phyloP scores from a whole-genome alignment of 2,329 filamentous ascomycete species.

The Fusarium nematophilum region DNA sequence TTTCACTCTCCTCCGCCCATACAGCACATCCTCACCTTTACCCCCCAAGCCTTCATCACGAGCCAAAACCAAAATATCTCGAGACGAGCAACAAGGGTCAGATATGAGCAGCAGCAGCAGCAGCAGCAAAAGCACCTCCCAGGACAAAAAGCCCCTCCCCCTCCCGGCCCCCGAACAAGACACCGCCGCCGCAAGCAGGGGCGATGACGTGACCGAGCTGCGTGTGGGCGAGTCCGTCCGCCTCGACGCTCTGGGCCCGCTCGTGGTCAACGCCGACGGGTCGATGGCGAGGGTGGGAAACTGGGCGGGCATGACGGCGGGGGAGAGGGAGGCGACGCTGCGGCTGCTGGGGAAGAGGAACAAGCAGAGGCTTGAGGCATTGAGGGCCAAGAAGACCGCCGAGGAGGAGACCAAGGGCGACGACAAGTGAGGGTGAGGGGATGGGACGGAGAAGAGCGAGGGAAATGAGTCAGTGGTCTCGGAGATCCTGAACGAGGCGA shows the following conservation, averaged over 20 bases:
- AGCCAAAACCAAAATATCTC: too few relatives aligned
- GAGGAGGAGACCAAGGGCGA: conserved; percentile 20
- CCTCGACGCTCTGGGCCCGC: conserved; percentile 76
- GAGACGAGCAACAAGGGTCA: too few relatives aligned
- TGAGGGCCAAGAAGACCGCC: conserved; percentile 49
- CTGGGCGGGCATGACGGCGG: conserved; percentile 77
- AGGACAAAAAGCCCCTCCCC: conserved; percentile 14
- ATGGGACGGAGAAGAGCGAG: background rate
- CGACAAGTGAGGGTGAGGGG: background rate
- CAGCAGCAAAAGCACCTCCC: conserved; percentile 1
- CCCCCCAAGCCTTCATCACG: conserved; percentile 15
- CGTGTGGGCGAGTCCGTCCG: conserved; percentile 56
- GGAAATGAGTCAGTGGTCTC: background rate
- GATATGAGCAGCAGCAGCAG: conserved; percentile 18
- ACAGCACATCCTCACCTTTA: conserved; percentile 4
- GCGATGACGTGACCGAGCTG: conserved; percentile 39
- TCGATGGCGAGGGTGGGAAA: conserved; percentile 77
- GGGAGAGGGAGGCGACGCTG: conserved; percentile 75
- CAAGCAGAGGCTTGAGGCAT: conserved; percentile 66
- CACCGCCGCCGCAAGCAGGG: conserved; percentile 21
- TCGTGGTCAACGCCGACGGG: conserved; percentile 80
- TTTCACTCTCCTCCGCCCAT: conserved; percentile 13
- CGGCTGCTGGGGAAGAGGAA: conserved; percentile 77
- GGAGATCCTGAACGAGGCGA: background rate
- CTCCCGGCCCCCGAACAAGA: conserved; percentile 42